phyloP scores from a whole-genome alignment of 257 asterid species.

The Gentiana dahurica region DNA sequence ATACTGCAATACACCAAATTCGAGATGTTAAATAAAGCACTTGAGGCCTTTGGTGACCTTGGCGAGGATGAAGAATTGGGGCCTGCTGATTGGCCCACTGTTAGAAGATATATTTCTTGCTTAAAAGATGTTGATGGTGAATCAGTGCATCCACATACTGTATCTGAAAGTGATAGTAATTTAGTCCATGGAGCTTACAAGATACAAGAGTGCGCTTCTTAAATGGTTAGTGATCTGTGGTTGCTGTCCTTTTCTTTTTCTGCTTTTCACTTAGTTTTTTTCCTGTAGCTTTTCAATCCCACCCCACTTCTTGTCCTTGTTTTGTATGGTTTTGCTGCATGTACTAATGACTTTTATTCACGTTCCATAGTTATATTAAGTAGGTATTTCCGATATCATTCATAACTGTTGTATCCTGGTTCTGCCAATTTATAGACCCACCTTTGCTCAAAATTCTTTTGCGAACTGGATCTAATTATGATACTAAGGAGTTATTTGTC shows the following conservation, averaged over 20 bases:
- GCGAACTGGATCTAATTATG: no score
- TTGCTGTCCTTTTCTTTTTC: background rate
- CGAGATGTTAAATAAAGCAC: conserved; percentile 94
- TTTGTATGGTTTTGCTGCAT: no score
- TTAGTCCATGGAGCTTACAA: conserved; percentile 47
- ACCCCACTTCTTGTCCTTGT: no score
- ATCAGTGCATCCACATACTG: conserved; percentile 53
- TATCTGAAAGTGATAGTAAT: conserved; percentile 34
- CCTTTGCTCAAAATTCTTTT: no score
- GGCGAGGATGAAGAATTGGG: conserved; percentile 98
- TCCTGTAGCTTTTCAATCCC: no score
- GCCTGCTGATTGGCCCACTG: conserved; percentile 92
- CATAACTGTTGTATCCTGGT: no score
- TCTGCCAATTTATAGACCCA: no score
- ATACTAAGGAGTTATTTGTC: no score
- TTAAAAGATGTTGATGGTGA: conserved; percentile 65
- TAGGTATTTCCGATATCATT: no score
- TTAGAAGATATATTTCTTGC: conserved; percentile 60
- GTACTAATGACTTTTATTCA: no score
- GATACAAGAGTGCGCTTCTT: conserved; percentile 82
- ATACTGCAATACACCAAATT: conserved; percentile 67
- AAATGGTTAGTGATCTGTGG: conserved; percentile 46
- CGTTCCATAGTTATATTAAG: no score
- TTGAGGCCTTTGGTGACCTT: conserved; percentile 81
- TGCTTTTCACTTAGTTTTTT: background rate